Percentiles rank a stretch among this genome's conserved stretches.
Conservation (phyloP, 352 stramenopile species). For the Phytophthora brassicae region DNA sequence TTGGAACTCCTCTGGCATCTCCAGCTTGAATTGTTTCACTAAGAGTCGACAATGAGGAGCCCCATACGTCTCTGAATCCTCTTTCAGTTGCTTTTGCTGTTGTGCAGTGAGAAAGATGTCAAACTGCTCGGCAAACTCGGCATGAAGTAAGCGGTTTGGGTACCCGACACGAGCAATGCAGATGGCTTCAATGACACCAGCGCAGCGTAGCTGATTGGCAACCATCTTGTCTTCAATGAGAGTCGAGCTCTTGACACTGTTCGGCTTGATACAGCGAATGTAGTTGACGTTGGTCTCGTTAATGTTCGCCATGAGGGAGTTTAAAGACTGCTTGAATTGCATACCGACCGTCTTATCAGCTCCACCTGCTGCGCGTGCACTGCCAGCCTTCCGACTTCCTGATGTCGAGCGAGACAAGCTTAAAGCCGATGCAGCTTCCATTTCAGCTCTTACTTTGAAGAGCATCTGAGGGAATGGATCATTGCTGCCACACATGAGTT, state of each 20-base stretch:
- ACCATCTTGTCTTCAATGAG: constrained; percentile 73
- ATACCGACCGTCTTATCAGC: constrained; percentile 63
- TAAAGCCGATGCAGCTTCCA: constrained; percentile 26
- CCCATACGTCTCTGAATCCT: constrained; percentile 27
- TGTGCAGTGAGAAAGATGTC: constrained; percentile 63
- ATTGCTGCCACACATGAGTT: constrained; percentile 59
- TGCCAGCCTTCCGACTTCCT: constrained; percentile 32
- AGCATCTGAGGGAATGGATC: constrained; percentile 57
- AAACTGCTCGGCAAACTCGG: constrained; percentile 63
- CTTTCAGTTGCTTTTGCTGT: constrained; percentile 34
- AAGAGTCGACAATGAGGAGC: constrained; percentile 47
- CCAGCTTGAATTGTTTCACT: constrained; percentile 63
- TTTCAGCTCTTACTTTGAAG: constrained; percentile 51
- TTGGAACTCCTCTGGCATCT: constrained; percentile 68
- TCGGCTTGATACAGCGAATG: constrained; percentile 87
- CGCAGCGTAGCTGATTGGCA: constrained; percentile 76
- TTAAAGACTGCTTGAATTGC: constrained; percentile 81
- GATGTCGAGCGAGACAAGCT: constrained; percentile 30
- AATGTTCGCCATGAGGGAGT: constrained; percentile 73
- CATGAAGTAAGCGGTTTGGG: constrained; percentile 83
- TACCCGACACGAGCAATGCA: constrained; percentile 73
- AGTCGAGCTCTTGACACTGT: constrained; percentile 66
- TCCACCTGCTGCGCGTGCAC: constrained; percentile 14
- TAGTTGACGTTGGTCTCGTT: constrained; percentile 78
- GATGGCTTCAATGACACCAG: constrained; percentile 82